Evolutionary conservation across 148 eudicot species (phyloP).

Genomic region (Arctostaphylos glauca): DNA sequence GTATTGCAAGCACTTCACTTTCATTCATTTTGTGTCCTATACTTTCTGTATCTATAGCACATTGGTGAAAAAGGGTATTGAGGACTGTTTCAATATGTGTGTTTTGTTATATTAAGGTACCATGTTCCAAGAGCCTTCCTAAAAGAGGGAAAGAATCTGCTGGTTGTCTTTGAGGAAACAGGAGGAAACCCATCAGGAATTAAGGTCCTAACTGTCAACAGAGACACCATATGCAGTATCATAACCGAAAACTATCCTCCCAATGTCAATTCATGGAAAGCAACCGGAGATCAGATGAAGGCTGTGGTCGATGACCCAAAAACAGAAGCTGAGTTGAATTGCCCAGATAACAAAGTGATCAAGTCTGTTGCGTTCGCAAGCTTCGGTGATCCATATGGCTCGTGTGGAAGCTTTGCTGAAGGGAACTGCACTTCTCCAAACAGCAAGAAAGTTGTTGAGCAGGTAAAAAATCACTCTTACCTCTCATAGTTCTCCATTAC

Average conservation of each 20-base stretch:
- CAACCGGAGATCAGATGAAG: constrained; percentile 26
- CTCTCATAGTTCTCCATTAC: neutral
- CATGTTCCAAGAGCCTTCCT: constrained; percentile 75
- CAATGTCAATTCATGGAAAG: constrained; percentile 46
- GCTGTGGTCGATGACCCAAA: constrained; percentile 23
- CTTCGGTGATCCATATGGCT: constrained; percentile 62
- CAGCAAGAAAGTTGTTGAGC: constrained; percentile 43
- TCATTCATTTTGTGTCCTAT: neutral
- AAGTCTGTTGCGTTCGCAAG: constrained; percentile 55
- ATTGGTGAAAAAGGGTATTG: neutral
- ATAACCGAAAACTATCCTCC: constrained; percentile 53
- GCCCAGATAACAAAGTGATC: constrained; percentile 48
- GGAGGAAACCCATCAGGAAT: constrained; percentile 57
- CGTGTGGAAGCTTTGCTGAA: constrained; percentile 49
- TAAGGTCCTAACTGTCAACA: constrained; percentile 45
- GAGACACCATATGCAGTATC: constrained; percentile 61
- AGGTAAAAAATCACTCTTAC: constrained; percentile 14
- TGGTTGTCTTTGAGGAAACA: constrained; percentile 76
- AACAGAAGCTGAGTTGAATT: constrained; percentile 42
- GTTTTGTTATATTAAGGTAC: constrained; percentile 41
- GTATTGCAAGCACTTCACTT: neutral
- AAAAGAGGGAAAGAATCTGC: constrained; percentile 58
- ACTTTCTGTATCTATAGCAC: neutral
- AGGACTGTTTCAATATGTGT: neutral
- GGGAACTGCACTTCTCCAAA: constrained; percentile 48